phyloP scores from a whole-genome alignment of 768 basidiomycete genomes.

The Tricholoma furcatifolium region DNA sequence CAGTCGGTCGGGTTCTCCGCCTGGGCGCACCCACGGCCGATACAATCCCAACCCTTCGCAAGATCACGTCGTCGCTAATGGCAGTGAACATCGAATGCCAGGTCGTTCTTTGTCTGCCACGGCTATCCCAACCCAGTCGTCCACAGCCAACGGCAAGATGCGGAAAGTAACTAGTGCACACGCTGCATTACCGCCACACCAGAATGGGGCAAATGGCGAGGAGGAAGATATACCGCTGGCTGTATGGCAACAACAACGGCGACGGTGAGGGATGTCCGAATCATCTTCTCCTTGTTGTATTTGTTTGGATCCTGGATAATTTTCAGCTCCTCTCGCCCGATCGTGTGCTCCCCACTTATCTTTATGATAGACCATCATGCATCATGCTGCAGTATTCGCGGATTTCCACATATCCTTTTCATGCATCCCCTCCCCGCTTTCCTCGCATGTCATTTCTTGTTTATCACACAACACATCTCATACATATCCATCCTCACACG shows the following conservation, averaged over 20 bases:
- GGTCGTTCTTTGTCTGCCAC: slow-evolving; percentile 75
- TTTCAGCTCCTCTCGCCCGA: slow-evolving; percentile 2
- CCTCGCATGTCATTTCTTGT: slow-evolving; percentile 8
- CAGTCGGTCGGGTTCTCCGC: slow-evolving; percentile 55
- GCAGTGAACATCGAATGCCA: slow-evolving; percentile 39
- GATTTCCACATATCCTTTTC: slow-evolving; percentile 10
- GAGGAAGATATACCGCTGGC: slow-evolving; percentile 84
- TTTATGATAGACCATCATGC: slow-evolving; percentile 18
- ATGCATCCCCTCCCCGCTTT: slow-evolving; percentile 1
- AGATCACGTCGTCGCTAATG: slow-evolving; percentile 27
- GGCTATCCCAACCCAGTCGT: slow-evolving; percentile 37
- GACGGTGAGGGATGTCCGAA: slow-evolving; percentile 36
- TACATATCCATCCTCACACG: slow-evolving; percentile 1
- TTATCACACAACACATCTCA: slow-evolving; percentile 6
- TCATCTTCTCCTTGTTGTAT: not conserved
- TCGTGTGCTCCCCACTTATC: slow-evolving; percentile 10
- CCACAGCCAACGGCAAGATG: slow-evolving; percentile 46
- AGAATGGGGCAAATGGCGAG: slow-evolving; percentile 38
- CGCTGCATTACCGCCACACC: slow-evolving; percentile 41
- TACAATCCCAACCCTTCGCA: slow-evolving; percentile 33
- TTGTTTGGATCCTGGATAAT: slow-evolving; percentile 4
- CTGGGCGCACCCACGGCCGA: slow-evolving; percentile 29
- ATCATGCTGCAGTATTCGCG: slow-evolving; percentile 19
- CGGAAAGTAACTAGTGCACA: slow-evolving; percentile 70
- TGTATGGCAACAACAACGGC: slow-evolving; percentile 74